These are phyloP conservation scores for Chalciporus chontae DNA, from an alignment of 768 basidiomycete genomes.

Conservation along the genomic window DNA sequence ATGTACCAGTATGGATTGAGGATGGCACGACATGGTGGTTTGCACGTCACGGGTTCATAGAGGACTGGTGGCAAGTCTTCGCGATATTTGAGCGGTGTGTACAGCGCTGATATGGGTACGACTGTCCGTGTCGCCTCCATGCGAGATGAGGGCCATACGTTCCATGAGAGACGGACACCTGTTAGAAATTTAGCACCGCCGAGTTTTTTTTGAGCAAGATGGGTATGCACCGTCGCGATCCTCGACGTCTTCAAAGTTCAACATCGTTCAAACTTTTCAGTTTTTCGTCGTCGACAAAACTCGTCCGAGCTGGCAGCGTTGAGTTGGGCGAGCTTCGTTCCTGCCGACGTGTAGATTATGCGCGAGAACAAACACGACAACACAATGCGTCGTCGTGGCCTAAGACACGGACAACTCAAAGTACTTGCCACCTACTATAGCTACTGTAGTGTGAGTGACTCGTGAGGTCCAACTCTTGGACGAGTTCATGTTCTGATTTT, in stretches of 20 bases:
- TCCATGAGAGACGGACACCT: conserved; percentile 98
- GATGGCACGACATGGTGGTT: conserved; percentile 95
- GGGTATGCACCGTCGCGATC: conserved; percentile 80
- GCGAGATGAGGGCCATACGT: conserved; percentile 96
- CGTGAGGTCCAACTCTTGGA: too few relatives aligned
- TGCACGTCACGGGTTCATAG: conserved; percentile 98
- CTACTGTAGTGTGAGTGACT: too few relatives aligned
- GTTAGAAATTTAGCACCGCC: neutral
- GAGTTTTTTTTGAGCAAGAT: neutral
- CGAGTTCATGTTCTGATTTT: neutral
- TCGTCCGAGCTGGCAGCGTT: conserved; percentile 11
- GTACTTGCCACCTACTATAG: too few relatives aligned
- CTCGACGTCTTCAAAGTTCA: conserved; percentile 95
- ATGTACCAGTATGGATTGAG: conserved; percentile 95
- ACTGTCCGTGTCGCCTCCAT: conserved; percentile 98
- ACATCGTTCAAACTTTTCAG: conserved; percentile 40
- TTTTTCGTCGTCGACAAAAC: conserved; percentile 24
- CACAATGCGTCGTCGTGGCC: conserved; percentile 4
- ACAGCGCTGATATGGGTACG: conserved; percentile 96
- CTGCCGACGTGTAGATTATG: conserved; percentile 26
- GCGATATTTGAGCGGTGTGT: conserved; percentile 90
- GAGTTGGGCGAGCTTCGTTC: neutral
- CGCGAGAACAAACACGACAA: conserved; percentile 18
- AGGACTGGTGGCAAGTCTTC: conserved; percentile 94
- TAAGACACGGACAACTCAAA: too few relatives aligned